These are phyloP conservation scores for Solanum rostratum DNA, from an alignment of 257 asterid genomes.

Conservation along the genomic window DNA sequence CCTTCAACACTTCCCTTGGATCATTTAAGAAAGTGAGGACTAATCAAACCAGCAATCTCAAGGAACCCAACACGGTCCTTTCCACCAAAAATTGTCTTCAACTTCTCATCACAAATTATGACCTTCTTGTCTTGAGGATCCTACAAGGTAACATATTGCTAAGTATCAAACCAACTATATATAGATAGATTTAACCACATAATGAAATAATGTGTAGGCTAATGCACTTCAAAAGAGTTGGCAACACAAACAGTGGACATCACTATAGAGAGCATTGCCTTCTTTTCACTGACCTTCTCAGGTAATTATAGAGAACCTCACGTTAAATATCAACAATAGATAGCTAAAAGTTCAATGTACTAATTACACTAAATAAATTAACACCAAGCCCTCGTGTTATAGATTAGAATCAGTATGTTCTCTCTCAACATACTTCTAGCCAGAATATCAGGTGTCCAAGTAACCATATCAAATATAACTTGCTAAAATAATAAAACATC, in stretches of 20 bases:
- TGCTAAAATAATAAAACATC: background rate
- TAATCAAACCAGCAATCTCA: conserved; percentile 83
- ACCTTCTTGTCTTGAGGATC: conserved; percentile 82
- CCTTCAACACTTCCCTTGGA: background rate
- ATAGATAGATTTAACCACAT: background rate
- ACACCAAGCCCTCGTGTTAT: background rate
- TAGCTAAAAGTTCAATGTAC: background rate
- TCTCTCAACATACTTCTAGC: background rate
- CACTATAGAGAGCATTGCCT: background rate
- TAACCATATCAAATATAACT: background rate
- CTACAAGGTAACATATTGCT: conserved; percentile 16
- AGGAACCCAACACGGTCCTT: conserved; percentile 83
- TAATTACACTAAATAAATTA: background rate
- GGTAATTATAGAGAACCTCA: background rate
- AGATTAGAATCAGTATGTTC: background rate
- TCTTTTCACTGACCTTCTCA: background rate
- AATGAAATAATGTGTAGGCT: background rate
- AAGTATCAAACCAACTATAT: background rate
- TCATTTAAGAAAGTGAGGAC: conserved; percentile 67
- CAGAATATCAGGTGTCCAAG: background rate
- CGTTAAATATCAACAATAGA: background rate
- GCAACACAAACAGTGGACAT: background rate
- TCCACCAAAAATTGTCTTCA: conserved; percentile 62
- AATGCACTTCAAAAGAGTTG: background rate
- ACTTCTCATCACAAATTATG: conserved; percentile 80